Evolutionary conservation across 2,329 filamentous ascomycete species (phyloP).

Genomic region (Claviceps pazoutovae): DNA sequence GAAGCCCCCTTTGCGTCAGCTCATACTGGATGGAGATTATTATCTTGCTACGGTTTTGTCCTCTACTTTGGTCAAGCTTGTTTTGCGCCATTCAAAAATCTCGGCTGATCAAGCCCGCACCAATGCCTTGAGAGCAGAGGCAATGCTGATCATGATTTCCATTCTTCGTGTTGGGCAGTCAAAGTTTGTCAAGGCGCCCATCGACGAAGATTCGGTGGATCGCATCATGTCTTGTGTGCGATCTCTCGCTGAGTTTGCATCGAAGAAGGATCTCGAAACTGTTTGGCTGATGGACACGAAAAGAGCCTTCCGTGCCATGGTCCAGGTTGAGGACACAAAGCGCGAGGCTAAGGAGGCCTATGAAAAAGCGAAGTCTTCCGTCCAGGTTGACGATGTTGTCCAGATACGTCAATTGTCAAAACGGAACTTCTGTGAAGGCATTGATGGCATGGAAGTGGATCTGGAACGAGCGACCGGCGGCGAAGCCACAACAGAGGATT

Average conservation of each 20-base stretch:
- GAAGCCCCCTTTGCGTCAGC: constrained; percentile 85
- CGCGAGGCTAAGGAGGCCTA: constrained; percentile 85
- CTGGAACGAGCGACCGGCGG: constrained; percentile 90
- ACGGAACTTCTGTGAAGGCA: constrained; percentile 70
- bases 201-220: constrained; percentile 97
- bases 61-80: constrained; percentile 88
- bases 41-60: constrained; percentile 92
- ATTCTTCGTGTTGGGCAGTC: constrained; percentile 96
- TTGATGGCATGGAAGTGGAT: constrained; percentile 78
- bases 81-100: constrained; percentile 93
- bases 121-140: constrained; percentile 87
- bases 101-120: constrained; percentile 75
- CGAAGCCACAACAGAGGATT: constrained; percentile 67
- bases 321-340: constrained; percentile 95
- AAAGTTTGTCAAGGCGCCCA: constrained; percentile 94
- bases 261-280: constrained; percentile 80
- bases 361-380: constrained; percentile 83
- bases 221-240: constrained; percentile 96
- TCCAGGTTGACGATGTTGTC: constrained; percentile 92
- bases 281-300: constrained; percentile 91
- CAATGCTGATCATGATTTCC: constrained; percentile 99
- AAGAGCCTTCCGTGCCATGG: constrained; percentile 93
- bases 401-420: constrained; percentile 84
- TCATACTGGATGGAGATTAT: constrained; percentile 94
- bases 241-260: constrained; percentile 75